phyloP scores from a whole-genome alignment of 2,329 filamentous ascomycete genomes.

The Calonectria leucothoes region DNA sequence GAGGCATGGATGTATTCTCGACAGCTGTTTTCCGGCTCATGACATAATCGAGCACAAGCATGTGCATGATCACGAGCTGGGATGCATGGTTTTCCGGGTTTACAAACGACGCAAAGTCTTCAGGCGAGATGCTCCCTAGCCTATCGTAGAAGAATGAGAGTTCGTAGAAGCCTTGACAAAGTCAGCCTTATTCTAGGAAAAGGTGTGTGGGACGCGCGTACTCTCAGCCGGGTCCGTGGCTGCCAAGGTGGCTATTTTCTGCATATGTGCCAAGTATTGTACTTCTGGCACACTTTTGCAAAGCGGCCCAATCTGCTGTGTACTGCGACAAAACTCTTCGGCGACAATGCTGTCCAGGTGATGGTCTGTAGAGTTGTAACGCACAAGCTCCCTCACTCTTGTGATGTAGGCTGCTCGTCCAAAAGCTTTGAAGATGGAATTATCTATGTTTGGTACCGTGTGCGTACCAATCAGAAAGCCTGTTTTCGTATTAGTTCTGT shows the following conservation, averaged over 20 bases:
- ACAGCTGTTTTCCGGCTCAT: conserved; percentile 38
- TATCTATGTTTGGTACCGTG: conserved; percentile 28
- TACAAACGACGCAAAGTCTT: conserved; percentile 48
- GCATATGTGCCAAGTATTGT: conserved; percentile 44
- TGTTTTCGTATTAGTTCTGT: not conserved
- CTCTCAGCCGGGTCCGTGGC: conserved; percentile 43
- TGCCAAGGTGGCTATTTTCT: conserved; percentile 42
- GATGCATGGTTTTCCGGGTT: conserved; percentile 45
- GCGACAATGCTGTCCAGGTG: conserved; percentile 34
- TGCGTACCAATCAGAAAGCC: conserved; percentile 43
- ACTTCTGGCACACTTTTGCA: conserved; percentile 47
- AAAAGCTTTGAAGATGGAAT: conserved; percentile 42
- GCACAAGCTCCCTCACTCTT: conserved; percentile 38
- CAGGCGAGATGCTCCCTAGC: conserved; percentile 39
- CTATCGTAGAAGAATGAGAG: conserved; percentile 44
- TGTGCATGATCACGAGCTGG: conserved; percentile 52
- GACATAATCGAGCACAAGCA: conserved; percentile 48
- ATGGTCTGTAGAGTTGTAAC: conserved; percentile 5
- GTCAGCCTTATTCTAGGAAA: conserved; percentile 4
- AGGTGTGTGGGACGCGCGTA: conserved; percentile 25
- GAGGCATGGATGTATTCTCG: not conserved
- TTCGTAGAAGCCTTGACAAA: conserved; percentile 37
- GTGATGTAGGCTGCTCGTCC: conserved; percentile 43
- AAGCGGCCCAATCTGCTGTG: conserved; percentile 42
- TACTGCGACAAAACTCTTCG: conserved; percentile 43